Evolutionary conservation across 768 basidiomycete genomes (phyloP), one percentile per base, ranked within the genome.

Genomic region (Amanita rubescens): DNA sequence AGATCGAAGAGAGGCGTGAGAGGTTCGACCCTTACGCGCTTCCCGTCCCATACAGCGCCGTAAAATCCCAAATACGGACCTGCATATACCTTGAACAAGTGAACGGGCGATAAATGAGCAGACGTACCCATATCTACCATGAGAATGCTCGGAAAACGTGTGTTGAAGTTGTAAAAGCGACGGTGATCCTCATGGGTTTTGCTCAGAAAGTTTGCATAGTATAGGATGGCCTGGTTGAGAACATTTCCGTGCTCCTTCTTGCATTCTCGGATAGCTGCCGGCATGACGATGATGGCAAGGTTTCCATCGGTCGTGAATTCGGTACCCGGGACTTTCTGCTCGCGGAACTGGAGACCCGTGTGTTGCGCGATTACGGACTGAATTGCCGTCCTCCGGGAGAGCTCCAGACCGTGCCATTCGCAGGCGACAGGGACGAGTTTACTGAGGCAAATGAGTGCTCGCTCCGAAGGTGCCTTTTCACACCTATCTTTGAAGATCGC

Each of bases 131-230:
- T n/a, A n/a, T n/a, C n/a, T n/a, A 12, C 14, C 14, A 39, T 39
- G 38, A 45, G 44, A 19, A 45, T 39, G 22, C 44, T 45, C 44
- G 44, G 44, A 45, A 45, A 45, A 45, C 44, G 44, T 24, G 38
- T 39, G 38, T 39, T 39, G 38, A 39, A 39, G 38, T 39, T 39
- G 38, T 27, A 45, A 19, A 45, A 25, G 20, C 15, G 19, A 45
- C 27, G 19, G 44, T 8, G 38, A 39, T 45, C 44, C 24, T 45
- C 44, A 45, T 25, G 44, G 2, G 27, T 22, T 24, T 45, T n/a
- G n/a, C n/a, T n/a, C n/a, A n/a, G n/a, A n/a, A n/a, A n/a, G n/a
- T n/a, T n/a, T n/a, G n/a, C n/a, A n/a, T n/a, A n/a, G n/a, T 25
- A 45, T 20, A 45, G 22, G 22, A 25, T 45, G 17, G 12, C 19